These are phyloP conservation scores for Blastobotrys terrestris DNA, from an alignment of 805 yeast species.

Conservation along the genomic window DNA sequence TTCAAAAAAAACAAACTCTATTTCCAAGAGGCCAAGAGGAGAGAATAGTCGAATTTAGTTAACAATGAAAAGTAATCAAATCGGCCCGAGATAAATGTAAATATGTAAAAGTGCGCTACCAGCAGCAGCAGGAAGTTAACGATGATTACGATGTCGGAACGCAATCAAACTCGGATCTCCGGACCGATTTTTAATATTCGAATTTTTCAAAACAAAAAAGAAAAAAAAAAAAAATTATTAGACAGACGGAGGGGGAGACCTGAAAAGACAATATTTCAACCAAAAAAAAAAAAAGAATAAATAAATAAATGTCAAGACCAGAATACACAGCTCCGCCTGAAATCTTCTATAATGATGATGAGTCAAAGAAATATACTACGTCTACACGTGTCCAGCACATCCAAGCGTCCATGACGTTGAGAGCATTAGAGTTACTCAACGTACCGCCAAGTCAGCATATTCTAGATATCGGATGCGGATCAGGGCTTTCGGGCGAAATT, in stretches of 20 bases:
- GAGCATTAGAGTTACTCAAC: slow-evolving; percentile 84
- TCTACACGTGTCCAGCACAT: slow-evolving; percentile 97
- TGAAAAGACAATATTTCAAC: no score
- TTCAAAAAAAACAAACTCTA: neutral
- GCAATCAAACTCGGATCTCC: neutral
- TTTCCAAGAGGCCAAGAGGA: no score
- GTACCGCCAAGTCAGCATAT: slow-evolving; percentile 61
- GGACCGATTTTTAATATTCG: no score
- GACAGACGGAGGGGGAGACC: no score
- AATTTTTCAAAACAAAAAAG: no score
- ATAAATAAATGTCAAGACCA: slow-evolving; percentile 72
- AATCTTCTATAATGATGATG: slow-evolving; percentile 84
- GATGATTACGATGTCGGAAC: no score
- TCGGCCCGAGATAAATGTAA: neutral
- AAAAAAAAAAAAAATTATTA: no score
- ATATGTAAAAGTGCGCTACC: no score
- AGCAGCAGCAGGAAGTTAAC: no score
- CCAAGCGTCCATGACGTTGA: slow-evolving; percentile 94
- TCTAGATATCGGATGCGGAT: slow-evolving; percentile 94
- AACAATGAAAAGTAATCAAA: no score
- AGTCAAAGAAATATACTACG: slow-evolving; percentile 82
- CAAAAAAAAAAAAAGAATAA: slow-evolving; percentile 1
- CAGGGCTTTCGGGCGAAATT: slow-evolving; percentile 93
- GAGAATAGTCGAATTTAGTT: no score
- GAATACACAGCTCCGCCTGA: slow-evolving; percentile 97